Base-by-base conservation (phyloP, 805 yeast species). In the Sugiyamaella chiloensis region DNA sequence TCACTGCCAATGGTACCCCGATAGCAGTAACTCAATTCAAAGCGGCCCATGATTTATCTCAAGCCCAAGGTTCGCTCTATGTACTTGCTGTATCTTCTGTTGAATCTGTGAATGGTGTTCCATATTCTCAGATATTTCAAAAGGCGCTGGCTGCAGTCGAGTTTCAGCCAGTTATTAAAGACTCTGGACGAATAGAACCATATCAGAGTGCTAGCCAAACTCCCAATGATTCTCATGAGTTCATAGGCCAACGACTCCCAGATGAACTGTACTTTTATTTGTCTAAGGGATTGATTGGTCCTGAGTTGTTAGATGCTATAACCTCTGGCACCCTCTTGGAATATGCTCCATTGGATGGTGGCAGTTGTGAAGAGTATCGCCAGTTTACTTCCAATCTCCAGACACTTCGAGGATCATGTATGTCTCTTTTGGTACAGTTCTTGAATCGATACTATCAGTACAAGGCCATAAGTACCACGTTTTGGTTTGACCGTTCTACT, bases 401-500 rank as follows among this genome's bases (percentile, higher is more conserved):
- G 20, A 54, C 58, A 14, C 63, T 79, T 47, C 76, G 84, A 47
- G 82, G 83, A 46, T 73, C 75, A 56, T 81, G 82, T 45, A 70
- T 87, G 48, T 83, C 83, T 53, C 67, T 87, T 43, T 66, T 90
- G 19, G 79, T 95, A 12, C 81, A 79, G 55, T 76, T 83, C 21
- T 74, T 89, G 57, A 83, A 87, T 53, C 81, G 98, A 61, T 91
- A 87, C 66, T 88, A 81, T 63, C 97, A 90, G 62, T 83, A 78
- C 50, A 85, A 83, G 60, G 79, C 75, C 47, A 73, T 87, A 31
- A 68, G 73, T 37, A 76, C 76, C 21, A 62, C 68, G 14, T 76
- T 68, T 51, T 83, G 85, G 83, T 83, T 71, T 67, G 74, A 79
- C 53, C 61, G 66, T 14, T 50, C 58, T 36, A 45, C 57, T 7